Percentiles rank a stretch among this genome's conserved stretches.
Conservation (phyloP, 768 basidiomycete species). For the Trametes gibbosa region DNA sequence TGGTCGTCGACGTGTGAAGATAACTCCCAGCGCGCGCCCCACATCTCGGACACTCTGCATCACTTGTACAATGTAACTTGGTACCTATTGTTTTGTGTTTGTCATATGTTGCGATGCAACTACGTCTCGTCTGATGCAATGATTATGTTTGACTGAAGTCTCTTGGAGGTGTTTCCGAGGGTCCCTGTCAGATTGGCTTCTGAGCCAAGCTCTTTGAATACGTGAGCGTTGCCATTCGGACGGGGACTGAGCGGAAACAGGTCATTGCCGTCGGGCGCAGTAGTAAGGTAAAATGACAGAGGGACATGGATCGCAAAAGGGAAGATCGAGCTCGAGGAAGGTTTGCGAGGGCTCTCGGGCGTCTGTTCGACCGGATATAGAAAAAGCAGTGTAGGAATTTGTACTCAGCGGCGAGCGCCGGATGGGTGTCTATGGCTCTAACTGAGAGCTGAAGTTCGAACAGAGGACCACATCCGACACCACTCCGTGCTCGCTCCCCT, state of each 20-base stretch:
- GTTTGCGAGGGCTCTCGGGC: not conserved
- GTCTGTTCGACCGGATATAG: not conserved
- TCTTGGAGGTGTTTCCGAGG: not conserved
- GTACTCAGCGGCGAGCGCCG: constrained; percentile 3
- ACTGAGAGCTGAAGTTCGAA: not conserved
- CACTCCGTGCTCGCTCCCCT: not conserved
- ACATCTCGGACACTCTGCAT: not conserved
- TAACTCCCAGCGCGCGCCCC: not conserved
- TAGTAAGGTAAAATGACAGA: not conserved
- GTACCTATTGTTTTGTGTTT: not conserved
- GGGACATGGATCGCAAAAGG: not conserved
- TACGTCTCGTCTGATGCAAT: not conserved
- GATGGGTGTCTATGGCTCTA: not conserved
- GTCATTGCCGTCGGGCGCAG: not conserved
- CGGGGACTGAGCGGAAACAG: not conserved
- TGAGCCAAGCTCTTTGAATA: not conserved
- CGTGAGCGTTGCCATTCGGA: not conserved
- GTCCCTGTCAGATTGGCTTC: not conserved
- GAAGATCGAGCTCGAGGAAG: not conserved
- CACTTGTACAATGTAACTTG: not conserved
- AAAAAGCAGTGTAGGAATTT: not conserved
- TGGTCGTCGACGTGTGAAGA: constrained; percentile 4
- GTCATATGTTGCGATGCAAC: not conserved
- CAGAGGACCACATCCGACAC: not conserved
- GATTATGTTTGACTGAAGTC: not conserved